Evolutionary conservation across 805 yeast genomes (phyloP).

Genomic region (Cyberlindnera bimundalis): DNA sequence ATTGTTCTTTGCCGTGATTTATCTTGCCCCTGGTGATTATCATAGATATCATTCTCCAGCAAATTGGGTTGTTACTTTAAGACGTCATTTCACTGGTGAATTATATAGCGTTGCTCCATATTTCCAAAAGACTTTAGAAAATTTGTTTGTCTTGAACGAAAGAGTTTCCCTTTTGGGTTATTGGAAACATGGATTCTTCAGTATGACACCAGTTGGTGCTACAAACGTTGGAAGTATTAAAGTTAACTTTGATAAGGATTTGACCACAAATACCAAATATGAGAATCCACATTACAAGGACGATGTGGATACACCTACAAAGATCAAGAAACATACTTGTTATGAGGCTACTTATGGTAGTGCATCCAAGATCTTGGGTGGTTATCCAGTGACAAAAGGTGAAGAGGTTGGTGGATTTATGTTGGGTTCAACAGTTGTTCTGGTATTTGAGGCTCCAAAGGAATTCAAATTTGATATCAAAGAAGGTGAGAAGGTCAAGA

Average conservation of each 20-base stretch:
- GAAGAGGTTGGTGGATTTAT: constrained; percentile 97
- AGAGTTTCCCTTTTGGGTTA: constrained; percentile 92
- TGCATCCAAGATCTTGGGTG: constrained; percentile 74
- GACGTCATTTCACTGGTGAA: constrained; percentile 96
- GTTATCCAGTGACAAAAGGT: constrained; percentile 86
- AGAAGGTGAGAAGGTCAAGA: constrained; percentile 72
- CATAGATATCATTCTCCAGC: constrained; percentile 96
- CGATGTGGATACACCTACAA: constrained; percentile 28
- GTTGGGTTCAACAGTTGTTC: constrained; percentile 93
- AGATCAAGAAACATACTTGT: constrained; percentile 69
- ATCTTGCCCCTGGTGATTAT: constrained; percentile 97
- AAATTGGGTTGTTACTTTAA: constrained; percentile 89
- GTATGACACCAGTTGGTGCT: constrained; percentile 99
- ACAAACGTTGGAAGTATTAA: constrained; percentile 96
- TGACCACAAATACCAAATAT: constrained; percentile 75
- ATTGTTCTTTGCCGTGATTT: constrained; percentile 85
- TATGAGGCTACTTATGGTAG: constrained; percentile 90
- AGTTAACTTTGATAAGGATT: constrained; percentile 85
- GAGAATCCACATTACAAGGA: constrained; percentile 38
- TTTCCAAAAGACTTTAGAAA: constrained; percentile 83
- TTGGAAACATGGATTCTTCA: constrained; percentile 96
- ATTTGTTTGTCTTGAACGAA: constrained; percentile 88
- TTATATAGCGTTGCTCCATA: constrained; percentile 94
- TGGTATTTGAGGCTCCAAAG: constrained; percentile 93
- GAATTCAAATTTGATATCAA: constrained; percentile 66